Base-by-base conservation (phyloP, 345 rosid species). In the Populus tremula region DNA sequence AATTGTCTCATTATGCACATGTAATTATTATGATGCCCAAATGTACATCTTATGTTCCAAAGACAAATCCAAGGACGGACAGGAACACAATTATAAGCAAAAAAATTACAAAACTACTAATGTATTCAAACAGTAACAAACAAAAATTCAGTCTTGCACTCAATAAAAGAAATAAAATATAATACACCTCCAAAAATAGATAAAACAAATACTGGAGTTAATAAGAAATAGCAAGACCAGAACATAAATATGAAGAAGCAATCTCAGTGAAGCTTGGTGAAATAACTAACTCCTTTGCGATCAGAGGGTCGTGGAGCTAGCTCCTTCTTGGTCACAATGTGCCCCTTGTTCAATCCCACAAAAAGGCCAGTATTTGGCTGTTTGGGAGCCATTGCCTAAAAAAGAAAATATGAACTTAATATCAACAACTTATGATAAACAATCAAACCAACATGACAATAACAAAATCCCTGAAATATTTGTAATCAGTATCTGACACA, bases 291-390 rank as follows among this genome's bases (percentile, higher is more conserved):
- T 64, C 94, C 94, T 82, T 87, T 90, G 29, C 91, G 86, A 62
- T 77, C 81, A 16, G 88, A 80, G 11, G 94, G 92, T 0, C 90
- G 85, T 11, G 90, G 89, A n/a, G 87, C 81, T 54, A 84, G 74
- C 74, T 90, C 92, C 73, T 83, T 87, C 88, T 82, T 89, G 72
- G 92, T 89, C 16, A 89, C 90, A 62, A 90, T 75, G 69, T 90
- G 92, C 1, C 94, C 94, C 69, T 81, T 90, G 87, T 89, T 90
- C 80, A 88, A 77, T 27, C 94, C 94, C 21, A 89, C 91, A 70
- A 84, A 89, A 41, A 91, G 84, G 61, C 94, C 94, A 31, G 86
- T 83, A 54, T 79, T 87, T 17, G 36, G 69, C 69, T 65, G 69
- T 65, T 65, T 65, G 10, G 91, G 80, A 74, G 94, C 89, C 94